Conservation (phyloP, 208 protist genomes). For the Novymonas esmeraldas region DNA sequence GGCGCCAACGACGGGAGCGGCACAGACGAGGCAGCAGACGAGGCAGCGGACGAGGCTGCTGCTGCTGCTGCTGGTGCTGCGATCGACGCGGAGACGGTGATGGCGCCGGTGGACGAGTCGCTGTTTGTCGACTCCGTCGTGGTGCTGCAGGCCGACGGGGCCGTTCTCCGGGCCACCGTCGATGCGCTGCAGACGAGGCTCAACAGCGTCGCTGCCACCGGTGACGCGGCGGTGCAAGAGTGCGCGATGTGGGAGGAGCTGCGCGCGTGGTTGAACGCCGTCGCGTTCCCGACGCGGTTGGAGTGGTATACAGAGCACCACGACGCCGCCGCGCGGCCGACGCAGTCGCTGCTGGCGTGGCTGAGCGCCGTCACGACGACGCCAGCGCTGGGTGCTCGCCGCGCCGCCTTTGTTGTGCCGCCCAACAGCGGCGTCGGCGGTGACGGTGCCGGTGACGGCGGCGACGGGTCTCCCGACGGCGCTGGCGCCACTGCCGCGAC, state of each 20-base stretch:
- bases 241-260: constrained; percentile 14
- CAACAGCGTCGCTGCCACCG: background rate
- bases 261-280: constrained; percentile 6
- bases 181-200: constrained; percentile 25
- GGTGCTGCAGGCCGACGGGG: constrained; percentile 35
- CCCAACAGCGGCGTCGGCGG: background rate
- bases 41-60: constrained; percentile 9
- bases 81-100: constrained; percentile 39
- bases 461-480: background rate
- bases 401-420: constrained; percentile 28
- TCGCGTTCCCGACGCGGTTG: constrained; percentile 23
- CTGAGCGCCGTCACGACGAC: constrained; percentile 69
- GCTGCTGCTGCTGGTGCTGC: background rate
- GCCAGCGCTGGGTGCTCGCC: constrained; percentile 35
- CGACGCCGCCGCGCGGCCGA: constrained; percentile 7
- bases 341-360: constrained; percentile 57
- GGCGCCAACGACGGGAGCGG: background rate
- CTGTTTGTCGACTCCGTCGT: constrained; percentile 78
- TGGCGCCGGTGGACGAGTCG: constrained; percentile 63
- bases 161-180: constrained; percentile 45
- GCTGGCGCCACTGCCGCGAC: constrained; percentile 9
- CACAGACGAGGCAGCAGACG: background rate
- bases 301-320: constrained; percentile 34
- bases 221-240: background rate
- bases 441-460: background rate